Evolutionary conservation across 805 yeast genomes (phyloP).

Genomic region (Wickerhamomyces queroliae): DNA sequence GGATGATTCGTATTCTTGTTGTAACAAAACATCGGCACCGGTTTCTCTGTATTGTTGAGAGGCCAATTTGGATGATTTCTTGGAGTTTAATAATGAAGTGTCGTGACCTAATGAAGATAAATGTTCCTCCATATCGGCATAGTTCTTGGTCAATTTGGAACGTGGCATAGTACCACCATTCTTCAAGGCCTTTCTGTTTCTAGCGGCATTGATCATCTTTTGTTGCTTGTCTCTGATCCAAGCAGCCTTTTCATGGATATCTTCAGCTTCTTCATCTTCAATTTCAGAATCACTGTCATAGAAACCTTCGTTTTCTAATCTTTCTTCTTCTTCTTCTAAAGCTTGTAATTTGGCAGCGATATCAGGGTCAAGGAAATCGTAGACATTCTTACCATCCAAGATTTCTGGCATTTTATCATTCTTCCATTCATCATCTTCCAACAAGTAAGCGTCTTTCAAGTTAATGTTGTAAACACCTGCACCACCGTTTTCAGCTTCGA

Average conservation of each 20-base stretch:
- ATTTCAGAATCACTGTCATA: slow-evolving; percentile 79
- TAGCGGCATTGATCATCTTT: slow-evolving; percentile 83
- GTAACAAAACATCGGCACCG: slow-evolving; percentile 75
- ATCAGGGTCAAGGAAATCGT: slow-evolving; percentile 95
- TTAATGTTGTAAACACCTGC: slow-evolving; percentile 97
- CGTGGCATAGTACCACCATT: slow-evolving; percentile 87
- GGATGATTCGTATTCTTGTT: slow-evolving; percentile 48
- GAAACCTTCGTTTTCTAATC: slow-evolving; percentile 89
- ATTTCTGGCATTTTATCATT: slow-evolving; percentile 96
- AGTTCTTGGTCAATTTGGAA: slow-evolving; percentile 74
- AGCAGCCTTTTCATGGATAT: slow-evolving; percentile 76
- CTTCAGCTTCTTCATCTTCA: slow-evolving; percentile 63
- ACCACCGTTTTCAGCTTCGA: slow-evolving; percentile 95
- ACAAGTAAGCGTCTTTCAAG: slow-evolving; percentile 83
- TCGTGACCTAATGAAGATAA: slow-evolving; percentile 90
- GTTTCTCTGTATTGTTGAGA: slow-evolving; percentile 36
- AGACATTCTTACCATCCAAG: slow-evolving; percentile 92
- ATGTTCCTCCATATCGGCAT: slow-evolving; percentile 79
- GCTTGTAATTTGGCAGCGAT: slow-evolving; percentile 91
- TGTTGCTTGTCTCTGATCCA: slow-evolving; percentile 97
- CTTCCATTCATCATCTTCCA: slow-evolving; percentile 98
- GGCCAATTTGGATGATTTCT: slow-evolving; percentile 33
- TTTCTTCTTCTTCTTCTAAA: slow-evolving; percentile 95
- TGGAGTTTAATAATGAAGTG: slow-evolving; percentile 55
- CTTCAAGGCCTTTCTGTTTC: slow-evolving; percentile 81